phyloP scores from a whole-genome alignment of 331 rosid genomes.

The Quercus phellos region DNA sequence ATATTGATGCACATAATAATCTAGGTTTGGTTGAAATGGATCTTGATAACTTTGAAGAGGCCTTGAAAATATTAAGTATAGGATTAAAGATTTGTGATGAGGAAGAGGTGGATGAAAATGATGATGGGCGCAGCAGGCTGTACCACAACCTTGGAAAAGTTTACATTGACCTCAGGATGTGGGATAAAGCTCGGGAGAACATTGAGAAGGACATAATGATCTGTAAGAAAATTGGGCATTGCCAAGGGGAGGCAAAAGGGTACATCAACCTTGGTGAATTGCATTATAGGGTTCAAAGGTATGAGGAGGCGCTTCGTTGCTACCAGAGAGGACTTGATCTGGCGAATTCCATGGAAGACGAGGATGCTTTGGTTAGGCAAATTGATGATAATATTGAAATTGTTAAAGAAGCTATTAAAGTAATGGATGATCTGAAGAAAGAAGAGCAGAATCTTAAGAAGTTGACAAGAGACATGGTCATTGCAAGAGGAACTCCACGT shows the following conservation, averaged over 20 bases:
- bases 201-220: conserved; percentile 65
- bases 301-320: conserved; percentile 54
- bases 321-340: conserved; percentile 57
- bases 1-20: conserved; percentile 78
- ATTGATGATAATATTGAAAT: conserved; percentile 55
- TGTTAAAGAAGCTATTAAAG: conserved; percentile 42
- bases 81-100: conserved; percentile 70
- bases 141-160: conserved; percentile 89
- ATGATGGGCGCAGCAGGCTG: conserved; percentile 78
- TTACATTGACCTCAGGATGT: conserved; percentile 64
- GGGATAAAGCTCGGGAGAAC: conserved; percentile 62
- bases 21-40: conserved; percentile 88
- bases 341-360: conserved; percentile 69
- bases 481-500: conserved; percentile 53
- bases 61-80: conserved; percentile 40
- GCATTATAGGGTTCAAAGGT: conserved; percentile 69
- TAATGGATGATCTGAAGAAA: conserved; percentile 50
- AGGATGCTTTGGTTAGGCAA: conserved; percentile 60
- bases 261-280: conserved; percentile 73
- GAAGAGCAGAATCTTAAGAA: conserved; percentile 79
- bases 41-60: conserved; percentile 67
- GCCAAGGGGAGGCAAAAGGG: conserved; percentile 93
- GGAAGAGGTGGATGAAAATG: conserved; percentile 63
- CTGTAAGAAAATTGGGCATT: conserved; percentile 66
- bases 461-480: conserved; percentile 50